Evolutionary conservation across 1,284 basidiomycete genomes (phyloP), one percentile per base, ranked within the genome.

Genomic region (Austropuccinia psidii): DNA sequence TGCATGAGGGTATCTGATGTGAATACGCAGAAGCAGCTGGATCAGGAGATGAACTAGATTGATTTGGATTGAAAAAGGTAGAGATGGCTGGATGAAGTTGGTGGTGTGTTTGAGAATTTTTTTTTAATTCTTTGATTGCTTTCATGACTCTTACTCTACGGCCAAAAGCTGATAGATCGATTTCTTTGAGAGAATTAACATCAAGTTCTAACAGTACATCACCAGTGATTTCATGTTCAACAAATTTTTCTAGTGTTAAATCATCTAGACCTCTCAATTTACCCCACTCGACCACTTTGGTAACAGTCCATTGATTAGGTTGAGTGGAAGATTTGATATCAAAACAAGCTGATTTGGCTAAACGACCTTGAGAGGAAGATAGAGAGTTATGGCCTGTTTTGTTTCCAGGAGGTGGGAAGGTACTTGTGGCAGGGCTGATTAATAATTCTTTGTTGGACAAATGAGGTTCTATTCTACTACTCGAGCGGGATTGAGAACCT

Each of bases 171-270:
- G 86, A 83, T 76, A 98, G 92, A 58, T 95, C 96, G 75, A 98
- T 90, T 83, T 98, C 96, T 83, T 98, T 98, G 78, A 98, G 87
- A 21, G 96, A 85, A 78, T 89, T 90, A 62, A 89, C 87, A 77
- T 98, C 93, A 76, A 98, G 89, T 77, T 97, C 94, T 72, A 98
- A 86, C 4, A 98, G 85, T 27, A 98, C 90, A 78, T 98, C 96
- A 17, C 96, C 95, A 0, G 93, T 91, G 75, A 99, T 98, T 81
- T 99, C 95, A 86, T 99, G 94, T 82, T 96, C 93, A 90, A 79
- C 86, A 78, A 98, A 97, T 81, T 92, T 95, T 76, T 87, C 85
- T 76, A 89, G 88, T 1, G 93, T 88, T 55, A 85, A 84, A 68
- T 89, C 85, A 77, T 95, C 93, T 77, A 98, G 96, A 4, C 90